Evolutionary conservation across 2,329 filamentous ascomycete genomes (phyloP).

Genomic region (Arthrobotrys iridis): DNA sequence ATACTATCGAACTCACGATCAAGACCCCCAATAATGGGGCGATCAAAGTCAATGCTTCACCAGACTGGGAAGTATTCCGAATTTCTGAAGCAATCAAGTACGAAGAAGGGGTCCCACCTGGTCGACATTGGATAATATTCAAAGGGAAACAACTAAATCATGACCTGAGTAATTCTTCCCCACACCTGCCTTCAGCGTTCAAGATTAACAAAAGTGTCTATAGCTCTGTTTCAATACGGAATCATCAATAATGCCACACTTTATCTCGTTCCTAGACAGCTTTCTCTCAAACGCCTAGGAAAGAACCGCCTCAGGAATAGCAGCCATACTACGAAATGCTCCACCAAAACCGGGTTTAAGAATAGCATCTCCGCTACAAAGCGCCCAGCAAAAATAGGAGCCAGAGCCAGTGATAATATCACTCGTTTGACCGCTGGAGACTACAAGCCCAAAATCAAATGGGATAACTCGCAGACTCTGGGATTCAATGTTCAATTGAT

Average conservation of each 20-base stretch:
- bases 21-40: too few relatives aligned
- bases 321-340: too few relatives aligned
- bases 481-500: conserved; percentile 63
- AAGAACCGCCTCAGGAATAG: background rate
- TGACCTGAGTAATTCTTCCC: conserved; percentile 68
- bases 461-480: conserved; percentile 9
- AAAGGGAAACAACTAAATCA: conserved; percentile 96
- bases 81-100: conserved; percentile 98
- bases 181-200: background rate
- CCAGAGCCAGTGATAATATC: conserved; percentile 63
- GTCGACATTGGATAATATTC: conserved; percentile 95
- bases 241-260: background rate
- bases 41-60: conserved; percentile 67
- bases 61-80: conserved; percentile 87
- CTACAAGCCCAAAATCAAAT: conserved; percentile 16
- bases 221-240: conserved; percentile 12
- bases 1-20: too few relatives aligned
- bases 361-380: background rate
- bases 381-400: conserved; percentile 58
- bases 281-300: background rate
- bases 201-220: background rate
- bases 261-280: background rate
- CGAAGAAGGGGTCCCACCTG: conserved; percentile 95
- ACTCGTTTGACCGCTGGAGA: conserved; percentile 62
- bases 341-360: too few relatives aligned